Evolutionary conservation across 371 early-diverging fungal genomes (phyloP).

Genomic region (Mucor plumbeus): DNA sequence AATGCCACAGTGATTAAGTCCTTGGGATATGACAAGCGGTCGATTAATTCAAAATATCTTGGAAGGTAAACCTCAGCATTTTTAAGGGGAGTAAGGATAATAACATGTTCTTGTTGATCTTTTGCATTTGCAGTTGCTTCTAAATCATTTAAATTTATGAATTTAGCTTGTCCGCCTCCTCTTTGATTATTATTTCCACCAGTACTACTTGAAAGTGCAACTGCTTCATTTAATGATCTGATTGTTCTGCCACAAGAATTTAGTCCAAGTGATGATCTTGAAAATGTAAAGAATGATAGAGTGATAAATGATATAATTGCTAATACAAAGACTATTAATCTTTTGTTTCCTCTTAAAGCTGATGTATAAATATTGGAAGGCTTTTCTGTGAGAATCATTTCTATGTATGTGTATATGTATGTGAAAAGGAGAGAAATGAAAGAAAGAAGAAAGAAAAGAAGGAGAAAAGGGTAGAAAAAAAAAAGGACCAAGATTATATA

Average conservation of each 20-base stretch:
- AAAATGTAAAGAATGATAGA: slow-evolving; percentile 41
- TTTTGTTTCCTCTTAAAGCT: slow-evolving; percentile 41
- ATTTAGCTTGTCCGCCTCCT: slow-evolving; percentile 18
- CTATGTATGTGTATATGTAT: not conserved
- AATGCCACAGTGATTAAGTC: slow-evolving; percentile 58
- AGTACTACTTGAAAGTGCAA: slow-evolving; percentile 29
- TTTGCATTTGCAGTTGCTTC: slow-evolving; percentile 27
- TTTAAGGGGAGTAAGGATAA: slow-evolving; percentile 58
- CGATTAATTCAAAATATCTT: slow-evolving; percentile 60
- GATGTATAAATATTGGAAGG: slow-evolving; percentile 29
- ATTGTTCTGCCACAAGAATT: slow-evolving; percentile 38
- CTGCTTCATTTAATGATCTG: slow-evolving; percentile 39
- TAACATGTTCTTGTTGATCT: slow-evolving; percentile 7
- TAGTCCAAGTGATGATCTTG: slow-evolving; percentile 29
- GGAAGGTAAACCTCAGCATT: slow-evolving; percentile 58
- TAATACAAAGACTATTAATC: slow-evolving; percentile 32
- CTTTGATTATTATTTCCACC: not conserved
- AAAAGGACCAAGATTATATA: not conserved
- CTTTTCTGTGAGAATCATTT: slow-evolving; percentile 37
- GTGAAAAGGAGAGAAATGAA: not conserved
- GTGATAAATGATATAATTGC: slow-evolving; percentile 38
- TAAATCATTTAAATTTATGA: slow-evolving; percentile 30
- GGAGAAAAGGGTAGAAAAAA: not conserved
- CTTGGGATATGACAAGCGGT: slow-evolving; percentile 54
- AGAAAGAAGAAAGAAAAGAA: not conserved